Base-by-base conservation (phyloP, 106 monocot species). In the Dendrobium nobile region DNA sequence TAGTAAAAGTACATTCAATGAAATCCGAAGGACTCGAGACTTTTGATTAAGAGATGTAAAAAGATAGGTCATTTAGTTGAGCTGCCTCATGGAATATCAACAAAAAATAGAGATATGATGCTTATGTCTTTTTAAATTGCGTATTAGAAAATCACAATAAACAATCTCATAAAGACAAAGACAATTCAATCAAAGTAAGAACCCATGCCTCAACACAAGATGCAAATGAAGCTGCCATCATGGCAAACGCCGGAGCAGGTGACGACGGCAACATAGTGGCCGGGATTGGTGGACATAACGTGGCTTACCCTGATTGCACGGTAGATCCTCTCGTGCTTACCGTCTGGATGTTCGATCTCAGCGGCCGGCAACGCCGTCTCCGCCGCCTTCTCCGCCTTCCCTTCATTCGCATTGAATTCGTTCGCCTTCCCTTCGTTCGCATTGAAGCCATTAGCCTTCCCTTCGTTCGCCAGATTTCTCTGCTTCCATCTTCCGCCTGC, bases 151-250 rank as follows among this genome's bases (percentile, higher is more conserved):
- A 27, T 31, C 51, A 70, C 11, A 70, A 15, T 2, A 27, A 31
- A 1, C 16, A 27, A 68, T 7, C 67, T 68, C 67, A 68, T 18
- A 58, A 4, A 58, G 16, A n/a, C n/a, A n/a, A n/a, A n/a, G n/a
- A 45, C 9, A 6, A 45, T 7, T 6, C 6, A 7, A 0, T 45
- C 45, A 19, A 56, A 11, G 13, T 31, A 77, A 77, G 51, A 82
- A 42, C 20, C 20, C 79, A 77, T 37, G 92, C 96, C 96, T 96
- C 96, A 59, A 96, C 80, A 75, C 92, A 84, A 80, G 93, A 79
- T 80, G 80, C 92, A 84, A 93, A 96, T 19, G 96, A 93, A 81
- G 96, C 96, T 15, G 93, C 93, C 90, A 96, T 92, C 96, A 96
- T 92, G 48, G 91, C 93, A 81, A 96, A 96, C 37, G 70, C 27